Percentiles rank a stretch among this genome's conserved stretches.
Evolutionary conservation across 2,329 filamentous ascomycete genomes (phyloP).

Genomic region (Pseudogymnoascus sp.): DNA sequence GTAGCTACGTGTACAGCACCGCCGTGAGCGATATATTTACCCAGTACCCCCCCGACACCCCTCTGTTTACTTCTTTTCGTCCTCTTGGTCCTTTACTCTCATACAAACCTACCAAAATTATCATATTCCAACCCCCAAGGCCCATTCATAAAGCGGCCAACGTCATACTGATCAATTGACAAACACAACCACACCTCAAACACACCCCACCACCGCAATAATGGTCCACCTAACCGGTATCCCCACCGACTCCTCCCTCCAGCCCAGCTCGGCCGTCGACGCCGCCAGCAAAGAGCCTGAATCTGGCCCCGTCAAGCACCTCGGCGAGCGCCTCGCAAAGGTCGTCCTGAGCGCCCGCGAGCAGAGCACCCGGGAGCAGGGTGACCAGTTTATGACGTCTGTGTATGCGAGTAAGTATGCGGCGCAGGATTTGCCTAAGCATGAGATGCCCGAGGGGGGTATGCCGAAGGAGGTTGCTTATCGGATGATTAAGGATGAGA

Average conservation of each 20-base stretch:
- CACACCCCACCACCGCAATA: constrained; percentile 15
- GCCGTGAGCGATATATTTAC: constrained; percentile 3
- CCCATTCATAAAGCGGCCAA: neutral
- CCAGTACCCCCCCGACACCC: neutral
- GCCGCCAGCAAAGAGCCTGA: constrained; percentile 26
- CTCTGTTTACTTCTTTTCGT: neutral
- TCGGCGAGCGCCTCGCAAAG: constrained; percentile 36
- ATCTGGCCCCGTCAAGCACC: constrained; percentile 11
- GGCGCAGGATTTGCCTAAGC: constrained; percentile 65
- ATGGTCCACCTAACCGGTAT: constrained; percentile 43
- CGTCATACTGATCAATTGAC: neutral
- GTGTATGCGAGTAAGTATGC: constrained; percentile 88
- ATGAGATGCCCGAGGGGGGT: constrained; percentile 80
- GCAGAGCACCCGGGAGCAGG: too few species aligned
- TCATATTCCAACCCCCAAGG: neutral
- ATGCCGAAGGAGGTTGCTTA: constrained; percentile 94
- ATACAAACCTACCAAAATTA: neutral
- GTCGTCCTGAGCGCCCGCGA: constrained; percentile 31
- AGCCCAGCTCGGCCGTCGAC: constrained; percentile 25
- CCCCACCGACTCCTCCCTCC: constrained; percentile 19
- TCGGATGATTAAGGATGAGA: constrained; percentile 90
- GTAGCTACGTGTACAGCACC: neutral
- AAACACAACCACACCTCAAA: neutral
- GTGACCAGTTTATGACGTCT: constrained; percentile 22
- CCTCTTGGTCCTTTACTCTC: neutral